A percentile compares a stretch with the other conserved stretches of the same genome.
These are phyloP conservation scores for Chenopodium album DNA, from an alignment of 148 eudicot genomes.

Conservation along the genomic window DNA sequence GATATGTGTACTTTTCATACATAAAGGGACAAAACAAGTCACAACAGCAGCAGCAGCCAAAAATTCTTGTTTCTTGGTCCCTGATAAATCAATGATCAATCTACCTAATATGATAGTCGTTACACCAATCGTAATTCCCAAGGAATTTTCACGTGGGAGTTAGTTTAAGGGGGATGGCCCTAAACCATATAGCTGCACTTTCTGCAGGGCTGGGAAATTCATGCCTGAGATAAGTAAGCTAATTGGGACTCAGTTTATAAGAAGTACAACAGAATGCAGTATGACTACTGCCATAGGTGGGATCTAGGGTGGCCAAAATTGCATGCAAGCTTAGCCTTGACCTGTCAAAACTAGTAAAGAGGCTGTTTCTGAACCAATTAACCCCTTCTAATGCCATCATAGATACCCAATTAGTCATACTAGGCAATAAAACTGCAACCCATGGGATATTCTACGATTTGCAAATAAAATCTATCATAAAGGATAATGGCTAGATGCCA, in stretches of 20 bases:
- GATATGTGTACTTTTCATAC: not conserved
- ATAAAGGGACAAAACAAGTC: not conserved
- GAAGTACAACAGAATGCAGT: not conserved
- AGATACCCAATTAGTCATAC: not conserved
- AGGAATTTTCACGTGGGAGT: not conserved
- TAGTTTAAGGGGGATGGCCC: not conserved
- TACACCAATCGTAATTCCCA: not conserved
- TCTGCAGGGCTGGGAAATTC: not conserved
- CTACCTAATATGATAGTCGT: not conserved
- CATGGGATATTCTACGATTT: not conserved
- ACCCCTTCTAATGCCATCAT: not conserved
- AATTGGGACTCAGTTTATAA: not conserved
- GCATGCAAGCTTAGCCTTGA: not conserved
- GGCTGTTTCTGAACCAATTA: not conserved
- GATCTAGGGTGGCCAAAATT: not conserved
- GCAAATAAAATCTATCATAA: not conserved
- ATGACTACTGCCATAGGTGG: not conserved
- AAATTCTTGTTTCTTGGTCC: not conserved
- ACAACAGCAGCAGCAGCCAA: not conserved
- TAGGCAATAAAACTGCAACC: not conserved
- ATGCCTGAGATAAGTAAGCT: not conserved
- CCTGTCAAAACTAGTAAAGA: not conserved
- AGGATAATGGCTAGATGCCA: slow-evolving; percentile 17
- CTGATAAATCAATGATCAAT: not conserved
- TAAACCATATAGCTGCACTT: not conserved